phyloP scores from a whole-genome alignment of 2,329 filamentous ascomycete genomes.

The Penicillium concentricum region DNA sequence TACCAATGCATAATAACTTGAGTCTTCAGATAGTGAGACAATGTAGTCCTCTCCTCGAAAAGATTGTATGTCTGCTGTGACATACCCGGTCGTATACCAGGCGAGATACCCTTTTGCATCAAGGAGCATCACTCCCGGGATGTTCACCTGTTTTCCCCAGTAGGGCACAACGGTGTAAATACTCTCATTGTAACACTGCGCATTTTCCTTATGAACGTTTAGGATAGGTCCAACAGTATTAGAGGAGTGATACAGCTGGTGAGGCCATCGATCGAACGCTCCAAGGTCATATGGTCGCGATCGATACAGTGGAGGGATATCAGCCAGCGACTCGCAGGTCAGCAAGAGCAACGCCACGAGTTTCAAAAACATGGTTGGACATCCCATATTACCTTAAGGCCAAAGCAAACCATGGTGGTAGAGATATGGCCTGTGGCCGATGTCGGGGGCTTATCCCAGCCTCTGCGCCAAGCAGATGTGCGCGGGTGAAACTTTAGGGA shows the following conservation, averaged over 20 bases:
- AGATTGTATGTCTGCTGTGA: conserved; percentile 23
- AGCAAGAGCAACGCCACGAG: background rate
- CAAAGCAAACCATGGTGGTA: background rate
- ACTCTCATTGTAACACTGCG: background rate
- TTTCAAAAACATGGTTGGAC: background rate
- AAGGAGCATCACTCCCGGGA: conserved; percentile 28
- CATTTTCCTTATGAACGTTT: background rate
- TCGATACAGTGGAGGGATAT: background rate
- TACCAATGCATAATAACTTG: conserved; percentile 32
- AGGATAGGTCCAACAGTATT: background rate
- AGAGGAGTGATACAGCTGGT: background rate
- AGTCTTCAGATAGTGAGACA: conserved; percentile 18
- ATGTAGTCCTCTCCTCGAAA: conserved; percentile 27
- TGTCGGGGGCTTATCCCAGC: background rate
- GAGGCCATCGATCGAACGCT: conserved; percentile 1
- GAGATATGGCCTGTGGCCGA: background rate
- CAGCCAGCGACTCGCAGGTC: background rate
- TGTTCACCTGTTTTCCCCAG: background rate
- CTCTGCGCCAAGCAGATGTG: background rate
- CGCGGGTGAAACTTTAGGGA: background rate
- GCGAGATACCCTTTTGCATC: conserved; percentile 28
- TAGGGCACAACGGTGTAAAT: background rate
- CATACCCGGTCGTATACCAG: conserved; percentile 26
- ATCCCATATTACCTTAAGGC: background rate
- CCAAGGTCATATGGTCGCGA: conserved; percentile 1